These are phyloP conservation scores for Hymenoscyphus scutula DNA, from an alignment of 2,329 filamentous ascomycete genomes.

Conservation along the genomic window DNA sequence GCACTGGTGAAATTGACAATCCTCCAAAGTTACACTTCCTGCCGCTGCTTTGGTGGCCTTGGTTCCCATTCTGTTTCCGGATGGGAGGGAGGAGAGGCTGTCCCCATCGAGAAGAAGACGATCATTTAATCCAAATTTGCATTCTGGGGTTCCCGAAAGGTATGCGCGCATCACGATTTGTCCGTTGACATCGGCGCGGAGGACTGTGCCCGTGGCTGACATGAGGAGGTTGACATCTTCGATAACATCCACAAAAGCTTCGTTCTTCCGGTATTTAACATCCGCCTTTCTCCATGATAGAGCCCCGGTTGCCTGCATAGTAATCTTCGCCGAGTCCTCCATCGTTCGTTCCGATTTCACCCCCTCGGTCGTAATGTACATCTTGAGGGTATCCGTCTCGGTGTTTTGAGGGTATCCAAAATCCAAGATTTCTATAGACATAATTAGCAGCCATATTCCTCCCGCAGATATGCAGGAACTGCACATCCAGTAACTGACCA, in stretches of 20 bases:
- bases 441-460: conserved; percentile 16
- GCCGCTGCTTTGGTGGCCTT: conserved; percentile 95
- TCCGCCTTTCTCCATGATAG: conserved; percentile 96
- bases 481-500: conserved; percentile 51
- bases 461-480: background rate
- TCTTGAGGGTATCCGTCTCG: conserved; percentile 97
- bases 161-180: conserved; percentile 99
- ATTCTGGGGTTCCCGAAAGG: conserved; percentile 92
- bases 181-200: conserved; percentile 93
- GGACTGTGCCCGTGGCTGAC: conserved; percentile 93
- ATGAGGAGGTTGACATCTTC: conserved; percentile 98
- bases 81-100: conserved; percentile 62
- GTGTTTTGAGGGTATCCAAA: conserved; percentile 99
- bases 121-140: conserved; percentile 98
- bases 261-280: conserved; percentile 99
- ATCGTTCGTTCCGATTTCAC: conserved; percentile 85
- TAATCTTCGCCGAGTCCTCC: conserved; percentile 96
- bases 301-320: conserved; percentile 97
- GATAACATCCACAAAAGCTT: conserved; percentile 98
- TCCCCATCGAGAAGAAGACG: conserved; percentile 84
- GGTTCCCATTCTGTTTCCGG: conserved; percentile 73
- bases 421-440: conserved; percentile 80
- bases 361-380: conserved; percentile 99
- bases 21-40: conserved; percentile 91
- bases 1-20: conserved; percentile 98